These are phyloP conservation scores for Penicillium odoratum DNA, from an alignment of 495 filamentous ascomycete genomes.

Conservation along the genomic window DNA sequence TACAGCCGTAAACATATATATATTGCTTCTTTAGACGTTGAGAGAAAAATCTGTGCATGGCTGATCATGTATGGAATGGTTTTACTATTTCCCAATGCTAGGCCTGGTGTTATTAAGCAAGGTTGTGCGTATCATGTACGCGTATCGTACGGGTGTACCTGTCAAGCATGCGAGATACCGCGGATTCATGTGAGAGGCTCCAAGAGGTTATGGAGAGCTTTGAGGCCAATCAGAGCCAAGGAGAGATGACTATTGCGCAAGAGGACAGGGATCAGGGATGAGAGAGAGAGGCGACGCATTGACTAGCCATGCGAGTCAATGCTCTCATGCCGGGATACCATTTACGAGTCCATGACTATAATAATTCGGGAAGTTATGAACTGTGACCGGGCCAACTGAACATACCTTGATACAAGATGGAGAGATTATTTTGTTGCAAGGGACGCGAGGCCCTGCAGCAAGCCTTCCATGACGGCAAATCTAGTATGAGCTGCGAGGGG, in stretches of 20 bases:
- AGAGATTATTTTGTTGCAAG: conserved; percentile 15
- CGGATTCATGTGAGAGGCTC: conserved; percentile 28
- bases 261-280: conserved; percentile 19
- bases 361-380: background rate
- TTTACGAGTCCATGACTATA: background rate
- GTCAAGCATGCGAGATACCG: conserved; percentile 31
- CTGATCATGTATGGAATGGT: background rate
- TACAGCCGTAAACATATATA: background rate
- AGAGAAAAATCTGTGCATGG: background rate
- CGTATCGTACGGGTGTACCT: conserved; percentile 14
- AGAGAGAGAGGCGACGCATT: conserved; percentile 11
- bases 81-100: background rate
- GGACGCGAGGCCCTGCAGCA: conserved; percentile 24
- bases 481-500: conserved; percentile 1
- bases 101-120: background rate
- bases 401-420: background rate
- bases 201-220: background rate
- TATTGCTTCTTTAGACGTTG: background rate
- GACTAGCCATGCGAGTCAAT: conserved; percentile 5
- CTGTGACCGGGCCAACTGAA: background rate
- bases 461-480: conserved; percentile 4
- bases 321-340: background rate
- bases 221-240: conserved; percentile 14
- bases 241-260: conserved; percentile 10
- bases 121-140: background rate